Conservation (phyloP, 2,329 filamentous ascomycete species). For the Clathrospora elynae region DNA sequence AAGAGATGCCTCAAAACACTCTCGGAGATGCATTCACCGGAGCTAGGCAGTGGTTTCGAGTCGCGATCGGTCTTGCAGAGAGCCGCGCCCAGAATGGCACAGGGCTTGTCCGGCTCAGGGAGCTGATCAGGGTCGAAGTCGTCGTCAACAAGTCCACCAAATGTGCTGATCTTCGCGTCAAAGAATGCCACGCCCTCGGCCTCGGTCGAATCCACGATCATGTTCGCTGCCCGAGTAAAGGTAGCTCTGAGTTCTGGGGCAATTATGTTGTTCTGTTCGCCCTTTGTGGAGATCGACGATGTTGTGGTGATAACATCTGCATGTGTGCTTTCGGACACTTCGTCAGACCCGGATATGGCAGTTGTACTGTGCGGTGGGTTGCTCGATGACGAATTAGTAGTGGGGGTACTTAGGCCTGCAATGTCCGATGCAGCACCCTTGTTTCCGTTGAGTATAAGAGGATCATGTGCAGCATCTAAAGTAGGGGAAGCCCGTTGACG, state of each 20-base stretch:
- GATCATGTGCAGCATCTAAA: slow-evolving; percentile 21
- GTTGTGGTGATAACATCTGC: slow-evolving; percentile 27
- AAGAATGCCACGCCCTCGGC: slow-evolving; percentile 48
- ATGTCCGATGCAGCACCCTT: slow-evolving; percentile 31
- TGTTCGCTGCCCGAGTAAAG: slow-evolving; percentile 45
- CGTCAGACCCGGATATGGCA: slow-evolving; percentile 31
- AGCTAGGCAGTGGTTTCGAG: slow-evolving; percentile 10
- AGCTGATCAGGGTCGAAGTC: slow-evolving; percentile 39
- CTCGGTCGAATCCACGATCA: slow-evolving; percentile 48
- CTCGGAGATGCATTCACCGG: slow-evolving; percentile 38
- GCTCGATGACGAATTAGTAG: slow-evolving; percentile 27
- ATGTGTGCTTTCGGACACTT: slow-evolving; percentile 20
- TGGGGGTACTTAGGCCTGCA: slow-evolving; percentile 21
- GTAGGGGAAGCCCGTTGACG: slow-evolving; percentile 28
- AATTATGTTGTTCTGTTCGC: slow-evolving; percentile 28
- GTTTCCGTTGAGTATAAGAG: slow-evolving; percentile 21
- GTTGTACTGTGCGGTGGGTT: slow-evolving; percentile 23
- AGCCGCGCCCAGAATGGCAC: slow-evolving; percentile 37
- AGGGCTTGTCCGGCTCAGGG: slow-evolving; percentile 43
- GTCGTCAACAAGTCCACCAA: slow-evolving; percentile 46
- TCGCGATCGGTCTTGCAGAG: slow-evolving; percentile 26
- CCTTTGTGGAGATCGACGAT: slow-evolving; percentile 31
- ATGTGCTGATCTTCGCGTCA: slow-evolving; percentile 47
- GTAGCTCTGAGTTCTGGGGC: slow-evolving; percentile 42
- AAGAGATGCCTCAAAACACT: slow-evolving; percentile 42